Evolutionary conservation across 106 monocot species (phyloP).

Genomic region (Cymbidium sinense): DNA sequence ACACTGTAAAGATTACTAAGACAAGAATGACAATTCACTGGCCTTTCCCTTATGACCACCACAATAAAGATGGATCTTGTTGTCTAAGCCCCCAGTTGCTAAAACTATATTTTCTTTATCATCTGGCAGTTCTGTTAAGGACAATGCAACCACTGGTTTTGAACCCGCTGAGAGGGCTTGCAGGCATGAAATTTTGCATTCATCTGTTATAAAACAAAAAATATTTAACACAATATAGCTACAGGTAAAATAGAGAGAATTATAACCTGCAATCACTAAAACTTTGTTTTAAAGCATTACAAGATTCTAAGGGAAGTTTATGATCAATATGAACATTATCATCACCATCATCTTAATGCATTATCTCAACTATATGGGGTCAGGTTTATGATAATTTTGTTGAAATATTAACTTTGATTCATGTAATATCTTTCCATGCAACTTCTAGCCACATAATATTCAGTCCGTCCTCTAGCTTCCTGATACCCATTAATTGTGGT

Average conservation of each 20-base stretch:
- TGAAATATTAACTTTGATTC: too few species aligned
- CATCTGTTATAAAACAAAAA: constrained; percentile 25
- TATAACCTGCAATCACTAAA: not conserved
- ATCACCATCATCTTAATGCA: not conserved
- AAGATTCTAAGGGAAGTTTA: not conserved
- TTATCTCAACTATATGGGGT: not conserved
- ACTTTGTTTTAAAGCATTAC: constrained; percentile 1
- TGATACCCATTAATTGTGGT: not conserved
- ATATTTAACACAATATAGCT: not conserved
- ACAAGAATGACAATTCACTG: constrained; percentile 13
- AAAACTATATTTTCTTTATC: constrained; percentile 41
- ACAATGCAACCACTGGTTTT: constrained; percentile 94
- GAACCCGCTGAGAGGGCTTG: constrained; percentile 58
- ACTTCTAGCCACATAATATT: not conserved
- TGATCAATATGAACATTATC: not conserved
- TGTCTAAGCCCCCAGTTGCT: constrained; percentile 92
- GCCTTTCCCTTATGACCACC: constrained; percentile 63
- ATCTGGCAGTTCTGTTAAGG: constrained; percentile 57
- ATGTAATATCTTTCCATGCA: not conserved
- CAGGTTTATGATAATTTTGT: not conserved
- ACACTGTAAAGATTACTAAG: not conserved
- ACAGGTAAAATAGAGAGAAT: not conserved
- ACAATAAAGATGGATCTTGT: constrained; percentile 87
- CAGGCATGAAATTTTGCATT: constrained; percentile 51
- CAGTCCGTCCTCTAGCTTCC: not conserved